These are phyloP conservation scores for Filosporella fistucella DNA, from an alignment of 495 filamentous ascomycete species.

Conservation along the genomic window DNA sequence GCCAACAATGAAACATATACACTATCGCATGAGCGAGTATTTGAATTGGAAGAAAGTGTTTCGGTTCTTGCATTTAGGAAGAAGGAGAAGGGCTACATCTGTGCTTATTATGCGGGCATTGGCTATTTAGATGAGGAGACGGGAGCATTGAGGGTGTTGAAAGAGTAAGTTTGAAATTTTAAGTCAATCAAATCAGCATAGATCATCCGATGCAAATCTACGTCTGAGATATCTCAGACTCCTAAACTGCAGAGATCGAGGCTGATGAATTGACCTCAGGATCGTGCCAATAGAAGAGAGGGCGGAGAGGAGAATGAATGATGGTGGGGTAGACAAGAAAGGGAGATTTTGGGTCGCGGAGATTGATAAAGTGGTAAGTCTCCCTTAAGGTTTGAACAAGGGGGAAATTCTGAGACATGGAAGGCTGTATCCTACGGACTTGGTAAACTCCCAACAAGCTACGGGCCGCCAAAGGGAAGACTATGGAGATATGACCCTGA, in stretches of 20 bases:
- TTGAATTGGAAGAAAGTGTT: conserved; percentile 13
- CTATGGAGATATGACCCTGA: conserved; percentile 33
- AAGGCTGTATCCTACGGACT: conserved; percentile 5
- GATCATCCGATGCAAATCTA: no score
- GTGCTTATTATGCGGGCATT: conserved; percentile 13
- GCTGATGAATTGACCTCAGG: no score
- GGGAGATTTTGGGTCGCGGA: conserved; percentile 17
- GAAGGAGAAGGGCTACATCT: conserved; percentile 10
- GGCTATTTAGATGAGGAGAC: conserved; percentile 17
- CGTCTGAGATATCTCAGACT: no score
- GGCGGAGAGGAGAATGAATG: conserved; percentile 13
- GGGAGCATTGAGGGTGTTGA: conserved; percentile 14
- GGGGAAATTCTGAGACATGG: no score
- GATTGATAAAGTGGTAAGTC: conserved; percentile 11
- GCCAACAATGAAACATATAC: background rate
- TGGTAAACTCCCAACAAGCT: conserved; percentile 1
- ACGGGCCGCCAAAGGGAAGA: conserved; percentile 8
- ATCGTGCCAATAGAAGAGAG: conserved; percentile 7
- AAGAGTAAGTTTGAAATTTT: no score
- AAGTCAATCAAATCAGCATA: no score
- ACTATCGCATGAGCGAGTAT: background rate
- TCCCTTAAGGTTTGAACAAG: background rate
- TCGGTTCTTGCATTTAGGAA: conserved; percentile 5
- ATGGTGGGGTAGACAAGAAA: conserved; percentile 15
- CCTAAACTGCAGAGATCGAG: no score